Conservation (phyloP, 2,329 filamentous ascomycete genomes). For the Colletotrichum coccodes region DNA sequence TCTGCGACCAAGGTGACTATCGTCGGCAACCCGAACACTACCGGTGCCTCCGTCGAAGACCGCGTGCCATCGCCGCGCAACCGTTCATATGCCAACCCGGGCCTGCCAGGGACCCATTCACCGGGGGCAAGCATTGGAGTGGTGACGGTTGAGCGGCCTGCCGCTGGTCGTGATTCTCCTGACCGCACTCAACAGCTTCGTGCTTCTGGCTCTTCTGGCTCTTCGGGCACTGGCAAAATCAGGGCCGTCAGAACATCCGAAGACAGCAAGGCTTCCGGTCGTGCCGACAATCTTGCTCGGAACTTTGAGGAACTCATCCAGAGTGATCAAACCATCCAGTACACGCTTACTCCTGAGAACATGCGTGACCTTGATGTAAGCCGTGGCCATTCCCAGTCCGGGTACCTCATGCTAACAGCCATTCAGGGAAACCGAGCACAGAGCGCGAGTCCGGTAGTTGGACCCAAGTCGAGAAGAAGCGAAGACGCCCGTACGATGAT, state of each 20-base stretch:
- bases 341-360: conserved; percentile 81
- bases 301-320: conserved; percentile 85
- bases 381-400: background rate
- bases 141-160: conserved; percentile 49
- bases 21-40: conserved; percentile 42
- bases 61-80: conserved; percentile 44
- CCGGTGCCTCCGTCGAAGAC: conserved; percentile 46
- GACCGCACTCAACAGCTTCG: conserved; percentile 49
- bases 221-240: conserved; percentile 60
- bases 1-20: conserved; percentile 47
- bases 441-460: conserved; percentile 49
- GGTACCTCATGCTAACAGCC: conserved; percentile 31
- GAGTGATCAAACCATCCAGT: conserved; percentile 84
- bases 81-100: conserved; percentile 24
- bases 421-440: conserved; percentile 52
- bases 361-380: conserved; percentile 71
- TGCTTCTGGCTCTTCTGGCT: conserved; percentile 62
- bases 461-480: conserved; percentile 55
- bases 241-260: conserved; percentile 68
- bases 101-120: conserved; percentile 24
- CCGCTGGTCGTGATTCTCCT: conserved; percentile 24
- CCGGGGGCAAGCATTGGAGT: conserved; percentile 46
- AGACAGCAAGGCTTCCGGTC: conserved; percentile 58
- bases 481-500: conserved; percentile 54
- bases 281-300: conserved; percentile 68